These are phyloP conservation scores for Dactylonectria estremocensis DNA, from an alignment of 2,329 filamentous ascomycete species.

Conservation along the genomic window DNA sequence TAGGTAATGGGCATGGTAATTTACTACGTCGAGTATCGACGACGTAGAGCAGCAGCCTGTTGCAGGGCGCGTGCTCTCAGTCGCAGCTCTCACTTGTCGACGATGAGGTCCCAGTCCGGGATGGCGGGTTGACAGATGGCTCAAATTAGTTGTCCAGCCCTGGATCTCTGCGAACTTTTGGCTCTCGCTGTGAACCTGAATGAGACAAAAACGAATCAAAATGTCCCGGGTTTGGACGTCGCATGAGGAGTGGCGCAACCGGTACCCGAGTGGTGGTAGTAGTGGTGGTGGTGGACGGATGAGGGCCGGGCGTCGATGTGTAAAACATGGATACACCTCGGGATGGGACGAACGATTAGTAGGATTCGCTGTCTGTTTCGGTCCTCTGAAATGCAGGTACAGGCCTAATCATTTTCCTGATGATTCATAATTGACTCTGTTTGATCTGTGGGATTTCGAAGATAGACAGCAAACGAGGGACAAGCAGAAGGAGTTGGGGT, in stretches of 20 bases:
- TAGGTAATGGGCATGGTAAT: neutral
- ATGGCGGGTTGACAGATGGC: slow-evolving; percentile 14
- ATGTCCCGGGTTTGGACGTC: neutral
- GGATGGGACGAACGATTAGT: neutral
- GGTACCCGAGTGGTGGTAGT: too few relatives aligned
- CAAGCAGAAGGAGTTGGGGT: too few relatives aligned
- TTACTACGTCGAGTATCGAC: neutral
- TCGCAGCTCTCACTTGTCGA: slow-evolving; percentile 9
- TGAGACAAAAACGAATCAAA: neutral
- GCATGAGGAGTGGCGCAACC: neutral
- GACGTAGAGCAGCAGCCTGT: neutral
- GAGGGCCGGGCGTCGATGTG: too few relatives aligned
- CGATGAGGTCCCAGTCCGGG: slow-evolving; percentile 15
- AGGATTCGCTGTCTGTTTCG: too few relatives aligned
- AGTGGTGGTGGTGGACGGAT: neutral
- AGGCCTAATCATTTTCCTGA: too few relatives aligned
- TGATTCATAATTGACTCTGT: too few relatives aligned
- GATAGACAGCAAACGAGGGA: too few relatives aligned
- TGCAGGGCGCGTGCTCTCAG: slow-evolving; percentile 7
- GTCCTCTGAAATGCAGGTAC: too few relatives aligned
- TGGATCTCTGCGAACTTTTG: too few relatives aligned
- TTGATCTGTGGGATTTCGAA: too few relatives aligned
- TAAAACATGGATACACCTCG: neutral
- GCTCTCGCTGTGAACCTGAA: neutral
- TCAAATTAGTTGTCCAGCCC: neutral